Conservation (phyloP, 192 early-diverging fungal genomes). For the Coemansia sp. region DNA sequence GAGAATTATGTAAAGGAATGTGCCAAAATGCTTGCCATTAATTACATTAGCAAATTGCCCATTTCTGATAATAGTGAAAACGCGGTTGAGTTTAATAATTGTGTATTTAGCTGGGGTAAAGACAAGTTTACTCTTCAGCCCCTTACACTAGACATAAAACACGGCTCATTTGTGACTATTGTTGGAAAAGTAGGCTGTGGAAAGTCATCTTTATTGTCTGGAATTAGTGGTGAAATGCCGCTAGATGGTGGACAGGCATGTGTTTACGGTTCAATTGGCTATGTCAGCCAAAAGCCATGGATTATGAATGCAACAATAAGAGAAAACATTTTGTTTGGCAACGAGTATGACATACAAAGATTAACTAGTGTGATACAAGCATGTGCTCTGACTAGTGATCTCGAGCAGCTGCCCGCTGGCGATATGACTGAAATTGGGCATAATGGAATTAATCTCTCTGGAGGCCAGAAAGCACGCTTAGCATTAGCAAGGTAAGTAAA, state of each 20-base stretch:
- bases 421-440: conserved; percentile 54
- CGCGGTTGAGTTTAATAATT: neutral
- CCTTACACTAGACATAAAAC: neutral
- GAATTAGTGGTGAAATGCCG: conserved; percentile 82
- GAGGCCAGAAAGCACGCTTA: conserved; percentile 86
- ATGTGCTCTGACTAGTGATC: conserved; percentile 58
- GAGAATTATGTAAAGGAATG: neutral
- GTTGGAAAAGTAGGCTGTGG: conserved; percentile 82
- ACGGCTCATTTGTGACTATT: conserved; percentile 61
- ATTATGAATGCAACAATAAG: conserved; percentile 76
- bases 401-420: conserved; percentile 53
- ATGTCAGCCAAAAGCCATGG: conserved; percentile 83
- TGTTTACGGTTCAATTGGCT: conserved; percentile 68
- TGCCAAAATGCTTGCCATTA: neutral
- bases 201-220: conserved; percentile 79
- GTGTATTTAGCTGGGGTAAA: conserved; percentile 16
- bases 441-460: conserved; percentile 53
- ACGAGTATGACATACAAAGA: conserved; percentile 52
- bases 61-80: neutral
- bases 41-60: neutral
- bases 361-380: conserved; percentile 56
- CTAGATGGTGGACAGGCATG: conserved; percentile 48
- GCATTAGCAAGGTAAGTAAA: conserved; percentile 75
- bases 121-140: neutral
- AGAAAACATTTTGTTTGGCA: conserved; percentile 71